Percentiles rank a stretch among this genome's conserved stretches.
Evolutionary conservation across 495 filamentous ascomycete species (phyloP).

Genomic region (Neurospora hispaniola): DNA sequence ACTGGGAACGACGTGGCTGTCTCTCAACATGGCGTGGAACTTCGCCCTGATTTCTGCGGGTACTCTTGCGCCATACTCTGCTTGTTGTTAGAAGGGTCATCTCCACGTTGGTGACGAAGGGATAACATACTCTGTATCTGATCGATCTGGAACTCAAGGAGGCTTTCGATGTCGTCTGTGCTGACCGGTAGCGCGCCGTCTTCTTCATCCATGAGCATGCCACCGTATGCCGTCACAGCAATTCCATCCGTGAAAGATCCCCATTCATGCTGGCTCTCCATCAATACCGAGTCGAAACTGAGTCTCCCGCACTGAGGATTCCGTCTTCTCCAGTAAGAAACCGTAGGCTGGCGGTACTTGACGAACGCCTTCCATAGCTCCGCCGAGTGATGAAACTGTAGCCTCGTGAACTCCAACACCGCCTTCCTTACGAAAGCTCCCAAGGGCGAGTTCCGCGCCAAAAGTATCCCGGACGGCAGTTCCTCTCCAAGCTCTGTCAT

Average conservation of each 20-base stretch:
- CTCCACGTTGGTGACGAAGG: neutral
- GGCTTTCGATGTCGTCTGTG: constrained; percentile 70
- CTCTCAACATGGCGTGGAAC: constrained; percentile 55
- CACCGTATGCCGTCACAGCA: constrained; percentile 51
- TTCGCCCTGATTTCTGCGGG: constrained; percentile 54
- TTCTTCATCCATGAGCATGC: constrained; percentile 38
- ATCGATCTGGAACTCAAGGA: constrained; percentile 80
- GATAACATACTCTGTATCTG: constrained; percentile 63
- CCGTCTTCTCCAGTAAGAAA: constrained; percentile 55
- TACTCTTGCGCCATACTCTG: constrained; percentile 50
- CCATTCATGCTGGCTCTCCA: constrained; percentile 35
- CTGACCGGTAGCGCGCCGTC: constrained; percentile 42
- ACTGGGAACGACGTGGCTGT: constrained; percentile 56
- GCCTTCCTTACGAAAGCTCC: constrained; percentile 74
- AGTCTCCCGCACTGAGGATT: constrained; percentile 52
- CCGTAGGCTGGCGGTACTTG: constrained; percentile 66
- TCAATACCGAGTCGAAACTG: constrained; percentile 58
- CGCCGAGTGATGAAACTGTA: constrained; percentile 68
- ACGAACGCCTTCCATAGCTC: constrained; percentile 73
- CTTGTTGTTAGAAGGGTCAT: neutral
- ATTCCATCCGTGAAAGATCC: constrained; percentile 29
- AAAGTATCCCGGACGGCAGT: constrained; percentile 36
- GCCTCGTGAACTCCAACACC: constrained; percentile 64
- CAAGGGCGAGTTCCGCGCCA: constrained; percentile 61
- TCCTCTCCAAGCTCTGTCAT: constrained; percentile 26